Evolutionary conservation across 371 early-diverging fungal genomes (phyloP), one percentile per base, ranked within the genome.

Genomic region (Rhizopus arrhizus): DNA sequence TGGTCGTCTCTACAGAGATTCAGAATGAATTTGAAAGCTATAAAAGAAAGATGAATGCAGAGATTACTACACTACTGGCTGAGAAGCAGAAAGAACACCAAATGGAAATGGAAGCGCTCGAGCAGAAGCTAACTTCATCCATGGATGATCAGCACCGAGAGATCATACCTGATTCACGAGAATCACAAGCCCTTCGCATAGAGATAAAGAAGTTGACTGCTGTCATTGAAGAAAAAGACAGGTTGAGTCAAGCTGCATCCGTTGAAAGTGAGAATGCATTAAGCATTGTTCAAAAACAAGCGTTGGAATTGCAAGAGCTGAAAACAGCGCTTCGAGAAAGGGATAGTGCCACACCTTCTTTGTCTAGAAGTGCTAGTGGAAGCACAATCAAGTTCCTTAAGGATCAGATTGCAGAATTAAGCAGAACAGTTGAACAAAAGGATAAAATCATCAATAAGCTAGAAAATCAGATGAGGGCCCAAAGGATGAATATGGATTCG

Each of bases 1-100:
- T 74, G 74, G 46, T 58, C 10, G 70, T 74, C 0, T 74, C 74
- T 4, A 68, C 68, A 0, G 70, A 74, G 31, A 70, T 70, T 36
- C 74, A 74, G 52, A 64, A 70, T 10, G 68, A 67, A 12, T 70
- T 68, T 40, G 66, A 61, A 4, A 29, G 4, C 3, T 68, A 68
- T 35, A 70, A 67, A 35, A 16, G 29, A 4, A 53, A 49, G 8
- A 56, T 66, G 22, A 35, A 66, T 48, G 31, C 35, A 0, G 54
- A 64, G 5, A 48, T 64, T 34, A 64, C 35, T 11, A 43, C 40
- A 0, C 7, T 64, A 4, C 15, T 64, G 35, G 35, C 15, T 10
- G 33, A 61, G 13, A 57, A 61, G 6, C 45, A 65, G 12, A 13
- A n/a, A 35, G 60, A 64, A 31, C 59, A 59, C 4, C 46, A 61